A percentile compares a stretch with the other conserved stretches of the same genome.
Conservation (phyloP, 495 filamentous ascomycete species). For the Xylaria acuta region DNA sequence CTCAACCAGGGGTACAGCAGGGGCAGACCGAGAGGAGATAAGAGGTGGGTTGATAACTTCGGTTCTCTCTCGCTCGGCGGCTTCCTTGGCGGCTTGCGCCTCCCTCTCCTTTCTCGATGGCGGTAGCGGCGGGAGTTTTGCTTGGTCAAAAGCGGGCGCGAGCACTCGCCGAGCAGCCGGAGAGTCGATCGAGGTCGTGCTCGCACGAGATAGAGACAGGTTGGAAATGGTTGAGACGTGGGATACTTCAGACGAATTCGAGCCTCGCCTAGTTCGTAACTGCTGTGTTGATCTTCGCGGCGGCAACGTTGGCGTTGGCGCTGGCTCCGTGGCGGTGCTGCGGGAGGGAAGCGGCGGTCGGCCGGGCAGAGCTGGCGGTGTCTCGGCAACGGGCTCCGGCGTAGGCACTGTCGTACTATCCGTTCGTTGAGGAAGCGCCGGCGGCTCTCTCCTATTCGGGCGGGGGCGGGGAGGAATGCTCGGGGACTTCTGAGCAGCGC, state of each 20-base stretch:
- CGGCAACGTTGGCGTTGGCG: constrained; percentile 49
- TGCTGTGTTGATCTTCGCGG: constrained; percentile 45
- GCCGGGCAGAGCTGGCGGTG: constrained; percentile 32
- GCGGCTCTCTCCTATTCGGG: constrained; percentile 37
- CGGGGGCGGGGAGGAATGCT: constrained; percentile 44
- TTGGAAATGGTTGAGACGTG: constrained; percentile 51
- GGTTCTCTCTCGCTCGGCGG: constrained; percentile 37
- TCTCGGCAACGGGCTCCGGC: constrained; percentile 23
- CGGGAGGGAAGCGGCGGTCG: constrained; percentile 51
- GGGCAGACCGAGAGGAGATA: constrained; percentile 32
- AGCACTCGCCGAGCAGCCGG: constrained; percentile 44
- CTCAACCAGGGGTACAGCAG: constrained; percentile 27
- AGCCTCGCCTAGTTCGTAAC: constrained; percentile 46
- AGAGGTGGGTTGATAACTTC: constrained; percentile 32
- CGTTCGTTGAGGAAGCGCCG: constrained; percentile 48
- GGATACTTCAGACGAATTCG: constrained; percentile 55
- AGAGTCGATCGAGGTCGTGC: constrained; percentile 39
- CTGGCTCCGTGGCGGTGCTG: constrained; percentile 38
- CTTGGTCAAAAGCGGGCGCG: constrained; percentile 55
- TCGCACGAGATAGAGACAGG: constrained; percentile 47
- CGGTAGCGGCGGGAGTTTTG: constrained; percentile 57
- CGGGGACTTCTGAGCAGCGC: constrained; percentile 37
- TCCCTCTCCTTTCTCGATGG: constrained; percentile 53
- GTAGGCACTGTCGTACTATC: constrained; percentile 32
- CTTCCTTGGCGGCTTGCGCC: constrained; percentile 49